These are phyloP conservation scores for Thermochaetoides dissita DNA, from an alignment of 2,329 filamentous ascomycete genomes.

Conservation along the genomic window DNA sequence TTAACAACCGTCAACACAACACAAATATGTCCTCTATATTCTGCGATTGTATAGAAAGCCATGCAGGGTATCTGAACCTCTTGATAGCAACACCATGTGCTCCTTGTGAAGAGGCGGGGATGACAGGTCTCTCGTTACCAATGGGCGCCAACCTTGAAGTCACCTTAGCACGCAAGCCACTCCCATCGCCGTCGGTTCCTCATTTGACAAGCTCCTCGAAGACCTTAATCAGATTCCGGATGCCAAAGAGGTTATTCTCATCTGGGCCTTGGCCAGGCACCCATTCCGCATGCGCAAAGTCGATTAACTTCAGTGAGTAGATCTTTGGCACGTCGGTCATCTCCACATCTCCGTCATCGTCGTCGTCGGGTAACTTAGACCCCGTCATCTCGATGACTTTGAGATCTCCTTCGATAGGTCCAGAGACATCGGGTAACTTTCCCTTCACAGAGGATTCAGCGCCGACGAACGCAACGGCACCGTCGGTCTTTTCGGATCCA, in stretches of 20 bases:
- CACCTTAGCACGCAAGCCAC: neutral
- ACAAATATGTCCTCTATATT: no score
- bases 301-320: conserved; percentile 75
- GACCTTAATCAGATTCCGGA: conserved; percentile 57
- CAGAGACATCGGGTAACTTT: neutral
- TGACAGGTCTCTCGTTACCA: no score
- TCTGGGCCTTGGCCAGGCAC: conserved; percentile 71
- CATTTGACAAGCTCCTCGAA: conserved; percentile 48
- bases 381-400: conserved; percentile 8
- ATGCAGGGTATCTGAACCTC: no score
- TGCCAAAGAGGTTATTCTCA: conserved; percentile 64
- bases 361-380: conserved; percentile 28
- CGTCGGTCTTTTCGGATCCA: conserved; percentile 13
- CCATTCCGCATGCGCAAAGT: conserved; percentile 89
- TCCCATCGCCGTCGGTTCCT: neutral
- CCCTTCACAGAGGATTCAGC: neutral
- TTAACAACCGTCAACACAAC: no score
- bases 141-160: no score
- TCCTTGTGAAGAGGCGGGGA: no score
- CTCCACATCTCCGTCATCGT: conserved; percentile 36
- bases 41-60: no score
- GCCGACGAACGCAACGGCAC: conserved; percentile 9
- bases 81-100: no score
- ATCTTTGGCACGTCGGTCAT: conserved; percentile 43
- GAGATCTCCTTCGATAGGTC: conserved; percentile 10